Conservation (phyloP, 345 rosid species). For the Citrus maxima region DNA sequence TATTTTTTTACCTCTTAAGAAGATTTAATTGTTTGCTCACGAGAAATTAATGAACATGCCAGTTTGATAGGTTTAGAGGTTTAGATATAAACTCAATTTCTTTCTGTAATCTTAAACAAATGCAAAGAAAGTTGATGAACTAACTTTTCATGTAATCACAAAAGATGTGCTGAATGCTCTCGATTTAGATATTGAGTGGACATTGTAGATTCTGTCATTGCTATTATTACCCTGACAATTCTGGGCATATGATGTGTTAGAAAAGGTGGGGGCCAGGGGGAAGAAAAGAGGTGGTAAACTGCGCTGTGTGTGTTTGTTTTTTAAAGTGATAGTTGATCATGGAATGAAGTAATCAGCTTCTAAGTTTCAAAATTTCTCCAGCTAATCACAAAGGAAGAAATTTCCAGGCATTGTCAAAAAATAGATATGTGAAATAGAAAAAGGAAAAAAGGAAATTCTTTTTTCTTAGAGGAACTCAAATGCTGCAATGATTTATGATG, state of each 20-base stretch:
- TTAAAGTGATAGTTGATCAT: neutral
- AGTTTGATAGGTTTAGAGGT: neutral
- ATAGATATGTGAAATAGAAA: no score
- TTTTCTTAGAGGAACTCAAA: neutral
- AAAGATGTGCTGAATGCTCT: neutral
- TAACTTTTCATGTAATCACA: neutral
- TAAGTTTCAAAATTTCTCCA: neutral
- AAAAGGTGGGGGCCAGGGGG: no score
- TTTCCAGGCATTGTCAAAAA: neutral
- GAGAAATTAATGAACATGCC: neutral
- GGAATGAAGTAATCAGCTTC: neutral
- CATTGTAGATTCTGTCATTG: neutral
- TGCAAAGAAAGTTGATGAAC: no score
- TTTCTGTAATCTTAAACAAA: neutral
- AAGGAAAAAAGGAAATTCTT: neutral
- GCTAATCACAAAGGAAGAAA: neutral
- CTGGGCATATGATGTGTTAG: no score
- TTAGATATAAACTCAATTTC: neutral
- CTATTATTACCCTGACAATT: no score
- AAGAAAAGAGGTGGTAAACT: no score
- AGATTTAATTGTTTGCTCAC: no score
- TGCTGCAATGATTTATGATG: neutral
- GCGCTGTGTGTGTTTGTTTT: no score
- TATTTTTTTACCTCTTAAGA: no score
- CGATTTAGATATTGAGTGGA: neutral